Evolutionary conservation across 1,284 basidiomycete species (phyloP).

Genomic region (Gymnopus androsaceus): DNA sequence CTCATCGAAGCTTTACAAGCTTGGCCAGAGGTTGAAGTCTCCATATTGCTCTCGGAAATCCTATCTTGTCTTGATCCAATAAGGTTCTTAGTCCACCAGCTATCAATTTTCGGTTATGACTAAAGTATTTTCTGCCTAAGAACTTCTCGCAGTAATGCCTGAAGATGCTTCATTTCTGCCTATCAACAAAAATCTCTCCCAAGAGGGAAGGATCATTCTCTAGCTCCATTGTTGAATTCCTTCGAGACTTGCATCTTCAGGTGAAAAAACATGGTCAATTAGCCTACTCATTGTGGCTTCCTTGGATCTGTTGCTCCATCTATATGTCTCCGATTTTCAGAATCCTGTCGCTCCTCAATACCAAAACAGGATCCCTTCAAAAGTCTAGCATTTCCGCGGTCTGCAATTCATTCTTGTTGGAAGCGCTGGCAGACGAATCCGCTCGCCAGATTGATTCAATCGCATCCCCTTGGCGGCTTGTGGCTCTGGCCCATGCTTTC

Average conservation of each 20-base stretch:
- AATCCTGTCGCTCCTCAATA: background rate
- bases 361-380: background rate
- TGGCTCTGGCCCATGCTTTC: background rate
- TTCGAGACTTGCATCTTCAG: background rate
- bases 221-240: slow-evolving; percentile 9
- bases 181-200: background rate
- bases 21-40: slow-evolving; percentile 4
- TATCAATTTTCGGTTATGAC: too few species aligned
- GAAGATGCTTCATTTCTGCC: background rate
- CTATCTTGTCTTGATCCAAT: slow-evolving; percentile 5
- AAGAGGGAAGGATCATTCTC: slow-evolving; percentile 1
- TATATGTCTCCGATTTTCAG: slow-evolving; percentile 13
- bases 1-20: background rate
- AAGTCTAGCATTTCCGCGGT: slow-evolving; percentile 4
- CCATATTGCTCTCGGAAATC: slow-evolving; percentile 5
- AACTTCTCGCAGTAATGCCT: background rate
- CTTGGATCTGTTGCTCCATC: slow-evolving; percentile 8
- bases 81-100: background rate
- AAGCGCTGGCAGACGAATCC: background rate
- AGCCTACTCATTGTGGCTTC: background rate
- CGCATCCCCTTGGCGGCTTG: background rate
- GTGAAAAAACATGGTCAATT: background rate
- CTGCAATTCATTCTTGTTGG: slow-evolving; percentile 6
- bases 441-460: background rate
- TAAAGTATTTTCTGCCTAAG: too few species aligned